Evolutionary conservation across 306 rosid species (phyloP), one percentile per base, ranked within the genome.

Genomic region (Abrus precatorius): DNA sequence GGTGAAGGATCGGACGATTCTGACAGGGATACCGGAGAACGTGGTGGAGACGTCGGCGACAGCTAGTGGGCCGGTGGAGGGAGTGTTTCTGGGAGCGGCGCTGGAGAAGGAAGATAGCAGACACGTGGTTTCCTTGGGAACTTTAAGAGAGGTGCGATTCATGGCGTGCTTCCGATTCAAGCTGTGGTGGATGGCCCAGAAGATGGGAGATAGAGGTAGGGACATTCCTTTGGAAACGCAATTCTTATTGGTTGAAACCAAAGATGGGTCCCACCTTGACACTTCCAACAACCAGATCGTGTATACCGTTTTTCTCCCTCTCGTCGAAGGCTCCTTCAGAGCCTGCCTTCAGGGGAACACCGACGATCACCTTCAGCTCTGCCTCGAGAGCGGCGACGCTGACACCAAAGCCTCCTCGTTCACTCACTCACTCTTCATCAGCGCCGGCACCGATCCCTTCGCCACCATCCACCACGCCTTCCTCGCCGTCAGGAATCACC

Each of bases 121-220:
- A 9, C 99, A 95, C 69, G 94, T 95, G 54, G 70, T 92, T 55
- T 47, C 90, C 0, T 41, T 95, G 0, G 99, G 99, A 6, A 82
- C 82, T 0, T 54, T 93, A 2, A 83, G 72, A 6, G 88, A 87
- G 34, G 91, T 91, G 10, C 86, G 97, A 36, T 95, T 95, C 88
- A 33, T 90, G 81, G 92, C 99, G 27, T 88, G 94, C 68, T 95
- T 95, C 68, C 84, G 99, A 49, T 95, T 95, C 91, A 95, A 95
- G 89, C 57, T 95, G 0, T 95, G 98, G 98, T 95, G 98, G 99
- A 95, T 95, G 99, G 87, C 97, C 6, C 99, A 95, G 71, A 93
- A 87, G 50, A 93, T 91, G 98, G 99, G 99, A 5, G 90, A 88
- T 10, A 81, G 47, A 63, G 98, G 98, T 9, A 76, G 82, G 1